Evolutionary conservation across 768 basidiomycete genomes (phyloP).

Genomic region (Antrodiella citrinella): DNA sequence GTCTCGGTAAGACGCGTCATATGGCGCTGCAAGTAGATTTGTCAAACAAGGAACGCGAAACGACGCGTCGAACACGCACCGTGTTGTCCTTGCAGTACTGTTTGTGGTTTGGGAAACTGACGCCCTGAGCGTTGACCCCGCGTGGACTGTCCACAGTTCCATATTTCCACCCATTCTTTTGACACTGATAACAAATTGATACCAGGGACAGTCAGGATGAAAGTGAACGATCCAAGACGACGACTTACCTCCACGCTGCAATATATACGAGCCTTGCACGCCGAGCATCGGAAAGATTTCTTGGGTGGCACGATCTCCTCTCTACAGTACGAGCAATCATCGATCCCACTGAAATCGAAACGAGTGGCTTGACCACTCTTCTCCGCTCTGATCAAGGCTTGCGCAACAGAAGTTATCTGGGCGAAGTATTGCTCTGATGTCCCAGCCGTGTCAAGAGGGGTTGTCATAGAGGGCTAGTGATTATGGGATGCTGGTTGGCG

Average conservation of each 20-base stretch:
- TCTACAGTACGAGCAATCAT: neutral
- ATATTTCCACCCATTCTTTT: neutral
- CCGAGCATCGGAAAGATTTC: conserved; percentile 6
- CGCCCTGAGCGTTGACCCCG: too few relatives aligned
- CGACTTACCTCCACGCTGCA: conserved; percentile 14
- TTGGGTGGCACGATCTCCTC: neutral
- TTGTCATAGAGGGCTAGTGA: too few relatives aligned
- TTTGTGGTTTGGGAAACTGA: conserved; percentile 2
- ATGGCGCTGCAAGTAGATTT: neutral
- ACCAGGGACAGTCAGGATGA: too few relatives aligned
- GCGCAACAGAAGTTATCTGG: neutral
- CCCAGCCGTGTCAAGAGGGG: too few relatives aligned
- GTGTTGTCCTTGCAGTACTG: neutral
- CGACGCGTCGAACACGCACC: neutral
- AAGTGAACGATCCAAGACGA: too few relatives aligned
- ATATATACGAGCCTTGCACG: conserved; percentile 19
- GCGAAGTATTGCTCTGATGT: neutral
- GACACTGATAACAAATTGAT: neutral
- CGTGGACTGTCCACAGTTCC: neutral
- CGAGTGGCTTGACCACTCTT: neutral
- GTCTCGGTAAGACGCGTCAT: conserved; percentile 2
- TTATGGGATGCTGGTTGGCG: too few relatives aligned
- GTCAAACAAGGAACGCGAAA: too few relatives aligned
- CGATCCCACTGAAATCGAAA: neutral
- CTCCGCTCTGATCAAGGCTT: neutral